phyloP scores from a whole-genome alignment of 2,329 filamentous ascomycete species.

The Cercospora berteroae region DNA sequence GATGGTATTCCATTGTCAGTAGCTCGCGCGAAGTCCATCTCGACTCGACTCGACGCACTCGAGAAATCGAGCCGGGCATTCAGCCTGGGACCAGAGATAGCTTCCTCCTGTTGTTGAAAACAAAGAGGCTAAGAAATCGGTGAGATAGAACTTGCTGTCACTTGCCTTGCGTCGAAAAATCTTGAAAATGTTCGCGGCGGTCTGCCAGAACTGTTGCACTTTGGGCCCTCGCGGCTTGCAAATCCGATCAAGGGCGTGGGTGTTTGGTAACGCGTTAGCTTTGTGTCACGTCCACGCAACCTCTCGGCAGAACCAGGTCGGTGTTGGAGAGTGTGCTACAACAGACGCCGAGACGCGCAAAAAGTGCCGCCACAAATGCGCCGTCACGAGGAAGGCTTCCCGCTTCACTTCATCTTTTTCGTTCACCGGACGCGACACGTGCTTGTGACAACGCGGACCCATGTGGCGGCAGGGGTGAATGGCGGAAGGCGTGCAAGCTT shows the following conservation, averaged over 20 bases:
- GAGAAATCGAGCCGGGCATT: background rate
- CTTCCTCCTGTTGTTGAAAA: background rate
- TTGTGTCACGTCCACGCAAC: slow-evolving; percentile 11
- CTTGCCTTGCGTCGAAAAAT: slow-evolving; percentile 13
- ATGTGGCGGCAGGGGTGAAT: background rate
- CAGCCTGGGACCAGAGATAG: background rate
- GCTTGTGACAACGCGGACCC: background rate
- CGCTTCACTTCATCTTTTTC: background rate
- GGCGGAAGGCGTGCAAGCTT: background rate
- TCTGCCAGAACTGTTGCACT: slow-evolving; percentile 1
- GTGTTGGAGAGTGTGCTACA: slow-evolving; percentile 48
- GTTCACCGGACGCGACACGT: background rate
- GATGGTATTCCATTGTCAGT: slow-evolving; percentile 16
- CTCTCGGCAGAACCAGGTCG: background rate
- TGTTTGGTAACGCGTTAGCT: slow-evolving; percentile 9
- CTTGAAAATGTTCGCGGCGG: slow-evolving; percentile 2
- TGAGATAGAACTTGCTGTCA: background rate
- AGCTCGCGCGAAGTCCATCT: slow-evolving; percentile 16
- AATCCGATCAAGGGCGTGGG: slow-evolving; percentile 11
- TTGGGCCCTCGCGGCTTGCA: slow-evolving; percentile 2
- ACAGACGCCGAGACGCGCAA: slow-evolving; percentile 47
- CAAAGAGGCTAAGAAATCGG: background rate
- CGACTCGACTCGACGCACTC: background rate
- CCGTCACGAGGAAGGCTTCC: background rate
- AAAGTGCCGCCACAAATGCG: background rate